Evolutionary conservation across 805 yeast genomes (phyloP).

Genomic region (Lipomyces mesembrius): DNA sequence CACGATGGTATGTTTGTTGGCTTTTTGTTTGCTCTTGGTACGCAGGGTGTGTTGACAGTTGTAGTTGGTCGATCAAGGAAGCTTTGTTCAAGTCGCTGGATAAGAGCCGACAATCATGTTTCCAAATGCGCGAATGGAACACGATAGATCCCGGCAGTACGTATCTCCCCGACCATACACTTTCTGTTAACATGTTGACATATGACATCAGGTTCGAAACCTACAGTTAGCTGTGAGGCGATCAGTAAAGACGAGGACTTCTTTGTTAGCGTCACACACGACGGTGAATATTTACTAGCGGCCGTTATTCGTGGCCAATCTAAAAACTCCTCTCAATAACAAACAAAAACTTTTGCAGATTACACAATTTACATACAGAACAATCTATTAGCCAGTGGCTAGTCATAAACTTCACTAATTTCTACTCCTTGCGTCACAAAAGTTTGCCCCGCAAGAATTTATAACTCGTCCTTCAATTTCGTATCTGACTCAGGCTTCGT

Average conservation of each 20-base stretch:
- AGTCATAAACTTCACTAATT: not conserved
- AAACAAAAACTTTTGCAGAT: not conserved
- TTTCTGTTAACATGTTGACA: not conserved
- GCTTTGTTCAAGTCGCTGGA: constrained; percentile 36
- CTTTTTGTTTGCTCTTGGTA: not conserved
- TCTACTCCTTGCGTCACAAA: not conserved
- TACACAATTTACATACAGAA: not conserved
- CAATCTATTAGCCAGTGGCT: not conserved
- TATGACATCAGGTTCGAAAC: not conserved
- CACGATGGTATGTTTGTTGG: constrained; percentile 29
- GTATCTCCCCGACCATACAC: not conserved
- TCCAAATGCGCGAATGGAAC: constrained; percentile 33
- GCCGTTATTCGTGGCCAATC: constrained; percentile 19
- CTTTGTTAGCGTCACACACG: constrained; percentile 31
- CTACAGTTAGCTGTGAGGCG: not conserved
- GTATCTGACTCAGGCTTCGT: constrained; percentile 20
- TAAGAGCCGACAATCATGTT: constrained; percentile 19
- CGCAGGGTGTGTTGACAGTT: not conserved
- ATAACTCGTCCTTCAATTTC: constrained; percentile 34
- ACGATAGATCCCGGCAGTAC: constrained; percentile 15
- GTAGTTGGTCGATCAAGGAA: constrained; percentile 38
- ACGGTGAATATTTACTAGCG: constrained; percentile 34
- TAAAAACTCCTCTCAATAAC: not conserved
- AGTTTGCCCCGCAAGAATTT: not conserved
- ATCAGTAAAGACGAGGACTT: constrained; percentile 15